Percentiles rank a stretch among this genome's conserved stretches.
These are phyloP conservation scores for Tritrichomonas foetus DNA, from an alignment of 208 protist genomes.

Conservation along the genomic window DNA sequence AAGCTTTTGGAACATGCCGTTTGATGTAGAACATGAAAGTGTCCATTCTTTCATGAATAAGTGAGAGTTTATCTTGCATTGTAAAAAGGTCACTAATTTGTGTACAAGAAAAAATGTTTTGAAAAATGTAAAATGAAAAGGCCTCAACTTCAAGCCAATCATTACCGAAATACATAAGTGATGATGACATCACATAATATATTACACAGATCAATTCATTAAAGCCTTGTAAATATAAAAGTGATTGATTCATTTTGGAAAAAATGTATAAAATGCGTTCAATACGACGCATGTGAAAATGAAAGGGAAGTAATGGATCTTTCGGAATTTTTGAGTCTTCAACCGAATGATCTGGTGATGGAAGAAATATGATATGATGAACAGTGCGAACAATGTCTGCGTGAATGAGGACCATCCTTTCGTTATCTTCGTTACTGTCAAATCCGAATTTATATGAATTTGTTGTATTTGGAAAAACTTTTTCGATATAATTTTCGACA, in stretches of 20 bases:
- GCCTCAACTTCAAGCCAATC: neutral
- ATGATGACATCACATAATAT: neutral
- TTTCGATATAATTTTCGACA: neutral
- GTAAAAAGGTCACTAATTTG: neutral
- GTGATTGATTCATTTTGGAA: neutral
- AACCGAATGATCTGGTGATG: neutral
- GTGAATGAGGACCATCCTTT: neutral
- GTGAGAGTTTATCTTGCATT: neutral
- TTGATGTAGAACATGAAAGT: neutral
- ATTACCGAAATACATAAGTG: neutral
- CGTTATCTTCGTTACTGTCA: neutral
- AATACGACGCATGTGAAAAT: neutral
- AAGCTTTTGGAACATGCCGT: neutral
- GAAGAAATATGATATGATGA: neutral
- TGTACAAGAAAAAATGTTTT: neutral
- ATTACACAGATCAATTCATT: neutral
- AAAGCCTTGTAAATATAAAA: constrained; percentile 16
- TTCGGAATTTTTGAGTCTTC: neutral
- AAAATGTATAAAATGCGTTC: neutral
- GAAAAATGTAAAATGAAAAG: neutral
- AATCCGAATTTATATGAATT: neutral
- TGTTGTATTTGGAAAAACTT: neutral
- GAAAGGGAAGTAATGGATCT: neutral
- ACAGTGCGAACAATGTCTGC: neutral
- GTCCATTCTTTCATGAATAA: neutral